Percentiles rank a stretch among this genome's conserved stretches.
Evolutionary conservation across 768 basidiomycete species (phyloP).

Genomic region (Suillus weaverae): DNA sequence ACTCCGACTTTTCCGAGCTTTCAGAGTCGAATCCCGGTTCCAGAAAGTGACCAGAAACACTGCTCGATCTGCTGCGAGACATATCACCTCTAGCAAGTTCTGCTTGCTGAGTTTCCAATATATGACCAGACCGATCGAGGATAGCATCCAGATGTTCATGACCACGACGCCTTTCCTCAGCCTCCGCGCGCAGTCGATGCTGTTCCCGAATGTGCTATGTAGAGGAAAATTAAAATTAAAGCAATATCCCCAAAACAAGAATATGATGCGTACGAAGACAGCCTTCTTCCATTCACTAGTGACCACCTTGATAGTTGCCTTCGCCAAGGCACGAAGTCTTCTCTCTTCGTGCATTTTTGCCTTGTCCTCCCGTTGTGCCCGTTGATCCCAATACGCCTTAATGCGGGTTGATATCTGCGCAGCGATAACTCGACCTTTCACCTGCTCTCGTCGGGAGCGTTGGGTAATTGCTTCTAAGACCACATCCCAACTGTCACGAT

Average conservation of each 20-base stretch:
- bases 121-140: constrained; percentile 82
- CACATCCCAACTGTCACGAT: constrained; percentile 57
- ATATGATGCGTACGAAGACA: constrained; percentile 59
- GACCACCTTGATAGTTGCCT: constrained; percentile 69
- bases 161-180: constrained; percentile 76
- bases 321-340: constrained; percentile 63
- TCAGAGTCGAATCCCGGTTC: constrained; percentile 23
- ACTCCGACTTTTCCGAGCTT: constrained; percentile 29
- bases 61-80: constrained; percentile 60
- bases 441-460: constrained; percentile 19
- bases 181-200: constrained; percentile 60
- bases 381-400: constrained; percentile 72
- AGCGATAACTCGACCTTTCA: constrained; percentile 45
- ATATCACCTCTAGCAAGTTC: constrained; percentile 57
- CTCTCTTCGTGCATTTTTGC: constrained; percentile 63
- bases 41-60: constrained; percentile 34
- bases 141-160: constrained; percentile 89
- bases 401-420: constrained; percentile 62
- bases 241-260: not conserved
- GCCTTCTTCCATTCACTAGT: constrained; percentile 86
- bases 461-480: constrained; percentile 49
- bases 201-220: constrained; percentile 72
- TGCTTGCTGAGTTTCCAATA: constrained; percentile 80
- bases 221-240: not conserved
- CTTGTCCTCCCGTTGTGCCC: constrained; percentile 62